Evolutionary conservation across 2,329 filamentous ascomycete genomes (phyloP).

Genomic region (Ceratocystis variospora): DNA sequence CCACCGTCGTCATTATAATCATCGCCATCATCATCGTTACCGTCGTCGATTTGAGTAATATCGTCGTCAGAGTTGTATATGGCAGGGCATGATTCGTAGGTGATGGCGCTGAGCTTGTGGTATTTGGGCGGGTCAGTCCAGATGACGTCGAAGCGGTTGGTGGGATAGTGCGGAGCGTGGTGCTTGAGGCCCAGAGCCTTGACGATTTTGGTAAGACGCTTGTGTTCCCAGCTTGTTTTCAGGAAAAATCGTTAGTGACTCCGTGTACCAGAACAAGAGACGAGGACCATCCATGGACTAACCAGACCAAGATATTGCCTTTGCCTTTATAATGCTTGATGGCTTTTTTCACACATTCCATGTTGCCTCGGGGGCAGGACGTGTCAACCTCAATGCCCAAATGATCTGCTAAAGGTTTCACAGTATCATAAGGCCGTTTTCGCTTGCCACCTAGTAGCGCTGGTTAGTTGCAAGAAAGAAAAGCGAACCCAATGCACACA

Average conservation of each 20-base stretch:
- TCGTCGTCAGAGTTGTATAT: background rate
- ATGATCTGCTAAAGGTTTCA: constrained; percentile 41
- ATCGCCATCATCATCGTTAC: background rate
- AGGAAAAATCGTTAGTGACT: constrained; percentile 1
- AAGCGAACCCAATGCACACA: background rate
- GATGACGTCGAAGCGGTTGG: constrained; percentile 39
- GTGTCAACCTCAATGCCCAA: constrained; percentile 42
- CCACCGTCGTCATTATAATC: background rate
- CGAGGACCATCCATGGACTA: constrained; percentile 15
- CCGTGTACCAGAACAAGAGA: background rate
- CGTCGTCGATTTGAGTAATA: background rate
- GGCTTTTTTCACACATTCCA: constrained; percentile 38
- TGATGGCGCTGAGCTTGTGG: constrained; percentile 30
- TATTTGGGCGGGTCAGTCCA: constrained; percentile 44
- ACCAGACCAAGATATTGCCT: constrained; percentile 47
- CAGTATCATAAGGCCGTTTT: constrained; percentile 42
- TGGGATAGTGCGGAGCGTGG: constrained; percentile 35
- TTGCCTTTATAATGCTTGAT: constrained; percentile 34
- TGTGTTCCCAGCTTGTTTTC: constrained; percentile 45
- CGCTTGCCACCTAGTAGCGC: constrained; percentile 33
- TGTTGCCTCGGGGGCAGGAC: constrained; percentile 42
- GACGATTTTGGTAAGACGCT: constrained; percentile 37
- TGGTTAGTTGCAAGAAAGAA: background rate
- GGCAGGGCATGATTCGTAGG: constrained; percentile 13
- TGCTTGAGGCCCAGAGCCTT: constrained; percentile 35